Base-by-base conservation (phyloP, 495 filamentous ascomycete genomes). In the Penicillium odoratum region DNA sequence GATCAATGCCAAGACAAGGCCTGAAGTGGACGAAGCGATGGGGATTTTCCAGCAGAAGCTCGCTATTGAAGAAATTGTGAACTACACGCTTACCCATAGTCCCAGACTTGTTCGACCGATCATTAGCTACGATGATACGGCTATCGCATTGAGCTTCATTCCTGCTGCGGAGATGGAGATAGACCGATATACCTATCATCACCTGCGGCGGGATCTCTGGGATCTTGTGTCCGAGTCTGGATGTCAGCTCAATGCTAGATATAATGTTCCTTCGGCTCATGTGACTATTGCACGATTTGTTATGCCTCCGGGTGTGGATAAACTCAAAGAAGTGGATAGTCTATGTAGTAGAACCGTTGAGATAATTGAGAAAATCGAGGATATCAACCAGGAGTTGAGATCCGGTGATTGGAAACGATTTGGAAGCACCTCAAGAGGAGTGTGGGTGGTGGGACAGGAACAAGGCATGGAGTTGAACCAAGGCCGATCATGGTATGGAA, bases 211-310 rank as follows among this genome's bases (percentile, higher is more conserved):
- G 3, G 90, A 96, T 70, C 69, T 95, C 13, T 92, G 84, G 67
- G 76, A 78, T 16, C 70, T 83, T n/a, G 79, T 80, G 11, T 69
- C 75, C 45, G 72, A 70, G 3, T 77, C 81, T 3, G 88, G 88
- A 0, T 78, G 91, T 7, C 69, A 72, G 9, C 77, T 96, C 13
- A 82, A 71, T 15, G 88, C 87, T 31, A 81, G 93, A 54, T 98
- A 97, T 71, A 83, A 88, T 1, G 89, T 95, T 8, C 92, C 91
- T 4, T 91, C 88, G 42, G 88, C 90, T 7, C 93, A 98, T 75
- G 79, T 97, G 59, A 97, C 93, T 0, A 81, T 97, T 58, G 92
- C 81, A 3, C 81, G 93, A 4, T 96, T 92, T 65, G 79, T 95
- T 38, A 80, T 78, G 7, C 78, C 85, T 33, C 63, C 68, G 31